Evolutionary conservation across 768 basidiomycete species (phyloP).

Genomic region (Pleurotus citrinopileatus): DNA sequence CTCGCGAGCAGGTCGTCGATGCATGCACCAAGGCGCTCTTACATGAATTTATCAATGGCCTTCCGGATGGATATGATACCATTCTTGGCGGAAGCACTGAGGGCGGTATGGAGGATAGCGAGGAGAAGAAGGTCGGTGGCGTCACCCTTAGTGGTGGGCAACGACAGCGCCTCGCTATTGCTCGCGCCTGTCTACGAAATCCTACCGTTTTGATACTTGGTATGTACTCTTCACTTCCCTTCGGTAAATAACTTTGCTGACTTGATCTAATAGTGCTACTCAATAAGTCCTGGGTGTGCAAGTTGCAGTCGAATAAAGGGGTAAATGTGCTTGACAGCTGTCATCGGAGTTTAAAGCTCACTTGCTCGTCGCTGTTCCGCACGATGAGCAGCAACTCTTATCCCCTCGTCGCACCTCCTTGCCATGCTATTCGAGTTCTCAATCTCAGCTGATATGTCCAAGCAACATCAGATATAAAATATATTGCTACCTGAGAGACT

Average conservation of each 20-base stretch:
- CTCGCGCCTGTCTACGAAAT: slow-evolving; percentile 80
- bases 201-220: slow-evolving; percentile 90
- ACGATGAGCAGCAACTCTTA: no score
- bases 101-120: not conserved
- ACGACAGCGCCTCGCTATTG: slow-evolving; percentile 86
- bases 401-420: no score
- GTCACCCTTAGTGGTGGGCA: slow-evolving; percentile 88
- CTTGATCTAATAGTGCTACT: no score
- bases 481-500: no score
- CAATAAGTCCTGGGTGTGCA: no score
- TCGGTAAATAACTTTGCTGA: slow-evolving; percentile 49
- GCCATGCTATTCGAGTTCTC: no score
- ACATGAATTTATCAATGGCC: slow-evolving; percentile 79
- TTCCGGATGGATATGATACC: slow-evolving; percentile 91
- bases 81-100: slow-evolving; percentile 47
- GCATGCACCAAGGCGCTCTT: slow-evolving; percentile 85
- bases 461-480: no score
- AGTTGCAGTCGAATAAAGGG: no score
- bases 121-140: slow-evolving; percentile 41
- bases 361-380: no score
- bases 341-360: no score
- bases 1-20: slow-evolving; percentile 66
- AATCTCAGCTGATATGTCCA: no score
- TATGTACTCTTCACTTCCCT: slow-evolving; percentile 35
- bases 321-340: no score